These are phyloP conservation scores for Microsporum canis DNA, from an alignment of 2,329 filamentous ascomycete genomes.

Conservation along the genomic window DNA sequence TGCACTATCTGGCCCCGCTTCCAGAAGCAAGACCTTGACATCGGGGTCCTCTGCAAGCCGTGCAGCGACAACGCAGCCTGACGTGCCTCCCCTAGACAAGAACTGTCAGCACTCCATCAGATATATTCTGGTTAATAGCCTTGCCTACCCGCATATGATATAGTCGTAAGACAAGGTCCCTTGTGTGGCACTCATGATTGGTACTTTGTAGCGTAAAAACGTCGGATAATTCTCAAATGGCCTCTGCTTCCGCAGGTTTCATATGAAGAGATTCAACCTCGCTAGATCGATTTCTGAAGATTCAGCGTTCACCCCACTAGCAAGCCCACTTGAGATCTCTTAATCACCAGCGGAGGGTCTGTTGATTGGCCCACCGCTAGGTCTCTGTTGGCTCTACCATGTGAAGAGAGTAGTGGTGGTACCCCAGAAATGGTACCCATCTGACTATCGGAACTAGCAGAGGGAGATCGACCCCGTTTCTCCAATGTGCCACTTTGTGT, in stretches of 20 bases:
- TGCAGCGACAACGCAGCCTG: slow-evolving; percentile 40
- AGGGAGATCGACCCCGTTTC: not conserved
- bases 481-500: not conserved
- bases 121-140: not conserved
- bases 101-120: slow-evolving; percentile 1
- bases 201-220: not conserved
- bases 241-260: not conserved
- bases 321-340: not conserved
- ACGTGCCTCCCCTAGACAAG: slow-evolving; percentile 34
- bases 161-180: slow-evolving; percentile 14
- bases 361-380: not conserved
- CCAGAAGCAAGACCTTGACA: slow-evolving; percentile 35
- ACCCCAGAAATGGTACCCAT: not conserved
- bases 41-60: slow-evolving; percentile 38
- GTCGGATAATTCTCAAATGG: not conserved
- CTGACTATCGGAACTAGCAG: not conserved
- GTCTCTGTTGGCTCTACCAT: not conserved
- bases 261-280: not conserved
- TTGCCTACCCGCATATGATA: slow-evolving; percentile 18
- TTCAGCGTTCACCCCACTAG: not conserved
- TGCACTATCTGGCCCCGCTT: slow-evolving; percentile 38
- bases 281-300: not conserved
- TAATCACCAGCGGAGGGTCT: not conserved
- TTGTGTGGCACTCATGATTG: not conserved
- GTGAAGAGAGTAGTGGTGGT: not conserved